Base-by-base conservation (phyloP, 2,329 filamentous ascomycete species). In the Alternaria postmessia region DNA sequence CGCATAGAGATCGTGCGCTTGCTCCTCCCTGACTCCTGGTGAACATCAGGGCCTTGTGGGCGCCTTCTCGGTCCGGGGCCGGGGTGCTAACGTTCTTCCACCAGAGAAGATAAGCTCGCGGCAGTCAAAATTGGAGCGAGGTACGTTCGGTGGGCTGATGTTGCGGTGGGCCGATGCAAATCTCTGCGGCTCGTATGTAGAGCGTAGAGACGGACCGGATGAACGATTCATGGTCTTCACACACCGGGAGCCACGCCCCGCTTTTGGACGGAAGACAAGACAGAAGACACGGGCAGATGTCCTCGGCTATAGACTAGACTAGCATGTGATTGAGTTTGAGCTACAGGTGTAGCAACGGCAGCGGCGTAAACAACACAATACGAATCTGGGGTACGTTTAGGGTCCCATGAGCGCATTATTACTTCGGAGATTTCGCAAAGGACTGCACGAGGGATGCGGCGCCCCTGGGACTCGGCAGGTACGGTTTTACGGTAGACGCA, bases 21-120 rank as follows among this genome's bases (percentile, higher is more conserved):
- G 39, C 56, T 28, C 11, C 39, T 36, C 26, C 43, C 36, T 38
- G 47, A 32, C 32, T 59, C 51, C 26, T 47, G 42, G 43, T 59
- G 51, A 54, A 59, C 49, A 59, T 54, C 59, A 58, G 54, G 59
- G 48, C 57, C 48, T 16, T 18, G 43, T 44, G 43, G 49, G 42
- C 11, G 6, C 36, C 48, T 24, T 58, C 38, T 39, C 38, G 44
- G 34, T 38, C 43, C 49, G 39, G 28, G 38, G 43, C 28, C 42
- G 26, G 34, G 43, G 41, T 30, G 18, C 14, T 22, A 49, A 26
- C 20, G 14, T 49, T 38, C 46, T 49, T 49, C 46, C 46, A 49
- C 46, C 32, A 49, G 46, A 49, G 14, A 26, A 36, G 34, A 36
- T 24, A 49, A 34, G 30, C 32, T 49, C 32, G 20, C 46, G 22